Evolutionary conservation across 495 filamentous ascomycete species (phyloP), one percentile per base, ranked within the genome.

Genomic region (Penicillium cataractarum): DNA sequence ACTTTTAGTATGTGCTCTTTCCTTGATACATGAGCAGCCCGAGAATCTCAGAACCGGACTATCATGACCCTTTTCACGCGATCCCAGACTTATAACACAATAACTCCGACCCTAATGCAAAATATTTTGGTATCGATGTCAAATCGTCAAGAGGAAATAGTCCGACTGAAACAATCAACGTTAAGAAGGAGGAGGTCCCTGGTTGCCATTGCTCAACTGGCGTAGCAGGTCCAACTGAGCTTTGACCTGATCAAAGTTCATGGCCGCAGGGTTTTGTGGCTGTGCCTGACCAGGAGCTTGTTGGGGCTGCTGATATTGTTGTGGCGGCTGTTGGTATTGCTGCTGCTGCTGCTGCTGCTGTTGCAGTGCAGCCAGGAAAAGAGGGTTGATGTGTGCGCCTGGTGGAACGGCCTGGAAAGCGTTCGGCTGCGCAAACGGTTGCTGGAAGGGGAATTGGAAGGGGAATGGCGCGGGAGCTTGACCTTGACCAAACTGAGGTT

Each of bases 361-460:
- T 55, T 80, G 78, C 57, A 81, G 56, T 27, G 73, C 71, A 62
- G 78, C 78, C 62, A 90, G 80, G 75, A 91, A 88, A 1, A 85
- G 80, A 6, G 89, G 89, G 57, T 89, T 90, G 63, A 91, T 81
- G 55, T 87, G 87, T 2, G 84, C 79, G 33, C 84, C 86, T n/a
- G 76, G 68, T 1, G 79, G 77, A 7, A 75, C 58, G 31, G 72
- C 60, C 40, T 72, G 75, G 62, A 79, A 80, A 10, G 71, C 68
- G 56, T 75, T 73, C 9, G 67, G 68, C 21, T 66, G 68, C 22
- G 52, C 26, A n/a, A 66, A 63, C 12, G 63, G 65, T 59, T 74
- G 79, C 22, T 76, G 74, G 57, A 74, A 75, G 46, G 68, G 64
- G 57, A 76, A 72, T 32, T 73, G 76, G 65, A 73, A 77, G 19